phyloP scores from a whole-genome alignment of 1,284 basidiomycete species.

The Leccinum pachyderme region DNA sequence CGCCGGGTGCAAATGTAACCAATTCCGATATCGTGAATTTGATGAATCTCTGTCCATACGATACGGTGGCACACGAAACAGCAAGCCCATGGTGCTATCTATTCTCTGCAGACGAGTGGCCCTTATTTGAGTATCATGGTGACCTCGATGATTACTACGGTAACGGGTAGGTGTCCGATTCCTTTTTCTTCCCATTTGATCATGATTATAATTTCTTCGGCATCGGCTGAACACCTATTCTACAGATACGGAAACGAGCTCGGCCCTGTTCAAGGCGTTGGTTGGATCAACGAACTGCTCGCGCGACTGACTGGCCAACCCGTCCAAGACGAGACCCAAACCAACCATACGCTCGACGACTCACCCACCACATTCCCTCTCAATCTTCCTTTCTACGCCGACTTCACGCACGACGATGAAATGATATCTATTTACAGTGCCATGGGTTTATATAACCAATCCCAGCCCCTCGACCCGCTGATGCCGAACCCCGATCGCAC shows the following conservation, averaged over 20 bases:
- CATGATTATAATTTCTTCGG: not conserved
- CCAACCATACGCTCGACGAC: conserved; percentile 73
- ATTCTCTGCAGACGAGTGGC: conserved; percentile 58
- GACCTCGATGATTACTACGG: conserved; percentile 78
- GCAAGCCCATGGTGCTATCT: conserved; percentile 69
- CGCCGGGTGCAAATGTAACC: not conserved
- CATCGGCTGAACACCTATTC: not conserved
- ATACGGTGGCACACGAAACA: conserved; percentile 29
- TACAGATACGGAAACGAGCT: conserved; percentile 60
- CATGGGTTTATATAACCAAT: conserved; percentile 59
- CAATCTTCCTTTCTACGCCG: conserved; percentile 37
- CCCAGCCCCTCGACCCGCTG: conserved; percentile 42
- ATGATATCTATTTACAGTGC: conserved; percentile 77
- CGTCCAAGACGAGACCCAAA: conserved; percentile 70
- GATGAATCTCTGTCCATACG: not conserved
- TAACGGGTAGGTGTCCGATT: conserved; percentile 49
- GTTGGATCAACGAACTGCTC: conserved; percentile 81
- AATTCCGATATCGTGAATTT: not conserved
- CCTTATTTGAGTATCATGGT: conserved; percentile 61
- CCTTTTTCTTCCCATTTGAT: not conserved
- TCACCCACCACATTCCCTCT: conserved; percentile 71
- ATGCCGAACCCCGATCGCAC: conserved; percentile 28
- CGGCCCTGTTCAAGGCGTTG: conserved; percentile 74
- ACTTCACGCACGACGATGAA: conserved; percentile 77
- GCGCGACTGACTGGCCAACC: conserved; percentile 67